A percentile compares a stretch with the other conserved stretches of the same genome.
Conservation (phyloP, 2,329 filamentous ascomycete species). For the Scortechinia acanthostroma region DNA sequence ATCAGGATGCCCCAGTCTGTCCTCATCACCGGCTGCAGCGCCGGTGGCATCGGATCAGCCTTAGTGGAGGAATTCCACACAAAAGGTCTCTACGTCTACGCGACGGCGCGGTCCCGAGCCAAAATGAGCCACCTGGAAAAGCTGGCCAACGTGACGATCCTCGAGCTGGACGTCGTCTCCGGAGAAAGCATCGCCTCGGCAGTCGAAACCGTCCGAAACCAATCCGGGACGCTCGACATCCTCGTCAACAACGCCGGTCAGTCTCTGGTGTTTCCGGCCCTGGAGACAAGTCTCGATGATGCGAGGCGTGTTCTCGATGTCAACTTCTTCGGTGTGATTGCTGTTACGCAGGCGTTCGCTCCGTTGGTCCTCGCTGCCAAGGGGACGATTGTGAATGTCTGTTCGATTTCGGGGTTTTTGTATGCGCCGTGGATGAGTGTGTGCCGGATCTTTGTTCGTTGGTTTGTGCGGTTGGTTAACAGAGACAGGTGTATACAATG, state of each 20-base stretch:
- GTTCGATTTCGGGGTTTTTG: slow-evolving; percentile 6
- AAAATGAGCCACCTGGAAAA: slow-evolving; percentile 15
- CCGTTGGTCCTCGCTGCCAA: slow-evolving; percentile 15
- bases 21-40: slow-evolving; percentile 16
- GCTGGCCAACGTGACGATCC: slow-evolving; percentile 13
- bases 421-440: slow-evolving; percentile 9
- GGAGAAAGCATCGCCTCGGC: slow-evolving; percentile 11
- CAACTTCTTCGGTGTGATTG: slow-evolving; percentile 28
- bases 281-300: slow-evolving; percentile 22
- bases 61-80: slow-evolving; percentile 25
- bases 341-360: slow-evolving; percentile 24
- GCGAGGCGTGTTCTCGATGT: slow-evolving; percentile 27
- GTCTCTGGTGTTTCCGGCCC: slow-evolving; percentile 19
- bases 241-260: slow-evolving; percentile 33
- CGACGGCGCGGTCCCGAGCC: slow-evolving; percentile 24
- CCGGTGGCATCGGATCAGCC: slow-evolving; percentile 27
- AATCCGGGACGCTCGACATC: slow-evolving; percentile 22
- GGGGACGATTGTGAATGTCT: slow-evolving; percentile 14
- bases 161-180: slow-evolving; percentile 17
- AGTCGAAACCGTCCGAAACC: slow-evolving; percentile 8
- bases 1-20: too few species aligned
- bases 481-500: slow-evolving; percentile 11
- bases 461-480: too few species aligned
- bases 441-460: background rate
- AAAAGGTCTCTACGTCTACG: slow-evolving; percentile 26